Conservation (phyloP, 306 rosid genomes). For the Luffa acutangula region DNA sequence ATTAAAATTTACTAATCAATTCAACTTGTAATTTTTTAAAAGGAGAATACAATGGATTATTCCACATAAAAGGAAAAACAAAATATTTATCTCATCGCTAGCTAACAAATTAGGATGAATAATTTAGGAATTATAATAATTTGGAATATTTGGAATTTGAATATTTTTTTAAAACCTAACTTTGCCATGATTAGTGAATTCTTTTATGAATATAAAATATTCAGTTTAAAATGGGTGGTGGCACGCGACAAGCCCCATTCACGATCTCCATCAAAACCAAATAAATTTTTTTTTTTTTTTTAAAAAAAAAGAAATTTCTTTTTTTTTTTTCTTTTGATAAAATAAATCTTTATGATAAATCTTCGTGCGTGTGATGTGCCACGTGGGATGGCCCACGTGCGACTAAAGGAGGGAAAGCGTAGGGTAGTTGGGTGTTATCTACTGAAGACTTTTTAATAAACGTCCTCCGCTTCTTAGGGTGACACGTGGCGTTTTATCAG, state of each 20-base stretch:
- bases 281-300: too few relatives aligned
- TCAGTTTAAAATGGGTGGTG: not conserved
- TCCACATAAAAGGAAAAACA: not conserved
- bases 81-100: not conserved
- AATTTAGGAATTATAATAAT: not conserved
- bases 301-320: not conserved
- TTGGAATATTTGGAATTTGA: conserved; percentile 20
- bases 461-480: not conserved
- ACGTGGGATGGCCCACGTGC: conserved; percentile 24
- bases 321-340: not conserved
- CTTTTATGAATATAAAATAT: conserved; percentile 4
- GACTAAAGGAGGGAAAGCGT: not conserved
- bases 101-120: not conserved
- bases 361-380: conserved; percentile 13
- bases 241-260: conserved; percentile 22
- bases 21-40: not conserved
- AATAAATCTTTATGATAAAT: not conserved
- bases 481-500: not conserved
- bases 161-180: conserved; percentile 31
- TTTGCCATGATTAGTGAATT: conserved; percentile 12
- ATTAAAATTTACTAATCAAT: too few relatives aligned
- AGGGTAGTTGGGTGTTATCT: not conserved
- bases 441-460: not conserved
- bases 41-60: not conserved
- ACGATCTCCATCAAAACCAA: not conserved